Evolutionary conservation across 352 stramenopile genomes (phyloP).

Genomic region (Globisporangium iwayamae): DNA sequence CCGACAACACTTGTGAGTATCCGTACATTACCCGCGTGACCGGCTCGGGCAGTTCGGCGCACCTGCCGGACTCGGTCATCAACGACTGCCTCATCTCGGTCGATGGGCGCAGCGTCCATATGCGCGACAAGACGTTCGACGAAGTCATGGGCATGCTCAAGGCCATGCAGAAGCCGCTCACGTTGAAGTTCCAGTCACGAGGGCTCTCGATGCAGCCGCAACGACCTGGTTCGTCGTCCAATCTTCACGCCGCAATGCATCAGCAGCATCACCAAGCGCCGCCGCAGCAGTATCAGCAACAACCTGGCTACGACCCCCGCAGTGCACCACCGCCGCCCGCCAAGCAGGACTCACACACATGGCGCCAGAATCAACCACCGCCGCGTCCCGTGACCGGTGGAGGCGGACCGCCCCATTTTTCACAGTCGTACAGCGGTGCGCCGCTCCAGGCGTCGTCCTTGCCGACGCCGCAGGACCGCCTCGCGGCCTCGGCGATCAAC

Average conservation of each 20-base stretch:
- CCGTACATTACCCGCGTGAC: constrained; percentile 87
- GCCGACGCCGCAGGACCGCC: constrained; percentile 15
- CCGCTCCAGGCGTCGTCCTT: constrained; percentile 22
- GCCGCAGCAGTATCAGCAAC: not conserved
- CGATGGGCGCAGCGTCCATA: constrained; percentile 75
- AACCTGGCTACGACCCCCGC: constrained; percentile 24
- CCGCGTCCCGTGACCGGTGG: constrained; percentile 13
- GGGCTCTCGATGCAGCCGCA: constrained; percentile 14
- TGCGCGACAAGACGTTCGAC: constrained; percentile 81
- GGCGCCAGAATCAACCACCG: constrained; percentile 47
- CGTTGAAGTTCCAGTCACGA: constrained; percentile 77
- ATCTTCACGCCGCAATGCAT: constrained; percentile 18
- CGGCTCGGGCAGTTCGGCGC: constrained; percentile 71
- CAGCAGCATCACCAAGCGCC: constrained; percentile 5
- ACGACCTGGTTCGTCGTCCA: constrained; percentile 17
- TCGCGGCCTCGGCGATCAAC: constrained; percentile 17
- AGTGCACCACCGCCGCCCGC: constrained; percentile 3
- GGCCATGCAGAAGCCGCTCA: constrained; percentile 83
- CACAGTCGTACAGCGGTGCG: constrained; percentile 37
- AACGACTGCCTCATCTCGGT: constrained; percentile 79
- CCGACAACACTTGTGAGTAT: constrained; percentile 71
- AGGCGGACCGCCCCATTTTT: constrained; percentile 12
- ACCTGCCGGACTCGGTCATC: constrained; percentile 70
- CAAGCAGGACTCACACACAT: constrained; percentile 57
- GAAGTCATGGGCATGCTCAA: constrained; percentile 87